Base-by-base conservation (phyloP, 176 grass and related monocot genomes). In the Rhynchospora pubera region DNA sequence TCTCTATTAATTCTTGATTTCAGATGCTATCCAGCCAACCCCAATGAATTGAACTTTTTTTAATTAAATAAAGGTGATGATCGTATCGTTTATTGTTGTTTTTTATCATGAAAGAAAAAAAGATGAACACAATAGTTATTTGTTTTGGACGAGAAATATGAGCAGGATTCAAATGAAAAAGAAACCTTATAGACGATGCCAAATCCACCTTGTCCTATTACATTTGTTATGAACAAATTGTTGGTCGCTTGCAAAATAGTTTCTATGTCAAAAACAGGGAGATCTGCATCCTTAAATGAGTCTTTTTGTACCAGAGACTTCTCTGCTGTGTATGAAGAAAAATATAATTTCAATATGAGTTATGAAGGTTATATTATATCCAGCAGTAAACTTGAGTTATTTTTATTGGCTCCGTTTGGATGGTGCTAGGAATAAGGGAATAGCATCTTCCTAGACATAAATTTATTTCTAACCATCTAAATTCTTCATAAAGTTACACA, bases 151-250 rank as follows among this genome's bases (percentile, higher is more conserved):
- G 39, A 78, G 14, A 78, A 5, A 3, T 30, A 5, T 68, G n/a
- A 39, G 6, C 8, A 50, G 23, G 11, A 68, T 28, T 10, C 16
- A 28, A 28, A 58, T 62, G 12, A 6, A 7, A 59, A 4, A n/a
- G 59, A 26, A 65, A 87, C 83, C 90, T 89, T 91, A 78, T 92
- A 95, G 9, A 95, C 88, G 23, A 48, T 8, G 1, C 90, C 93
- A 6, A 88, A 92, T 62, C 90, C 93, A 8, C 90, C 93, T 30
- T 65, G 0, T 21, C 93, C 93, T 57, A 95, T 58, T 34, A n/a
- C 19, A 21, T 92, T 90, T 9, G 75, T 9, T 8, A n/a, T 11
- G 1, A 55, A 68, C 65, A 92, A 95, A 2, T 67, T 59, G 0
- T 85, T 68, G 0, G 88, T 95, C 46, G 88, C 88, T 24, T 45